These are phyloP conservation scores for Globisporangium solare DNA, from an alignment of 352 stramenopile genomes.

Conservation along the genomic window DNA sequence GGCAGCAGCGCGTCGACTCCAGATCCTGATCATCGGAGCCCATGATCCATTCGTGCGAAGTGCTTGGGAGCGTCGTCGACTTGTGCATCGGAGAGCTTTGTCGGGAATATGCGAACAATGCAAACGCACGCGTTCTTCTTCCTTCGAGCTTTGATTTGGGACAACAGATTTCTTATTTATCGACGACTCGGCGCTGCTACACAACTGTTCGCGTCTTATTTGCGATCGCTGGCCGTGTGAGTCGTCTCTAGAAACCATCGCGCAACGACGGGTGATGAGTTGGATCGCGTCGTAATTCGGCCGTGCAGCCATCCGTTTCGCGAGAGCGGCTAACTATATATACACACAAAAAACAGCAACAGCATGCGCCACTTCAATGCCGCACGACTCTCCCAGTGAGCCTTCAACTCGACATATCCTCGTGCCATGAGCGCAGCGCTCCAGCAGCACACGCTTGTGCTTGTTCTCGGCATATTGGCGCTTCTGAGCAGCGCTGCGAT, in stretches of 20 bases:
- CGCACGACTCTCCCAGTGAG: too few species aligned
- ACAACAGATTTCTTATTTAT: too few species aligned
- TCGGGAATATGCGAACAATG: too few species aligned
- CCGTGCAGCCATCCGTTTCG: not conserved
- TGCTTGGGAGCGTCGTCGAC: conserved; percentile 17
- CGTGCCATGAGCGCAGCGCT: not conserved
- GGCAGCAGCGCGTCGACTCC: not conserved
- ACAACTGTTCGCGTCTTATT: too few species aligned
- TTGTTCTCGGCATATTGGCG: not conserved
- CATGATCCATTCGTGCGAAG: conserved; percentile 11
- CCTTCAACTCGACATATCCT: not conserved
- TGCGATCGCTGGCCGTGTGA: too few species aligned
- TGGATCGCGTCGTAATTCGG: not conserved
- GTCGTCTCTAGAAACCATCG: too few species aligned
- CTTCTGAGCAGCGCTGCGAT: not conserved
- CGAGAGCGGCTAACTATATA: too few species aligned
- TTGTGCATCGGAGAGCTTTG: conserved; percentile 14
- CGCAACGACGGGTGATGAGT: not conserved
- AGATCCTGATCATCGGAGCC: not conserved
- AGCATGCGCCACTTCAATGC: too few species aligned
- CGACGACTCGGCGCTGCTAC: too few species aligned
- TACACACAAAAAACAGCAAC: too few species aligned
- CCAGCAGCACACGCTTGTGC: not conserved
- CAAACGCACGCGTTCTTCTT: too few species aligned
- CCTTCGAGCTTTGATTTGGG: too few species aligned